Conservation (phyloP, 768 basidiomycete species). For the Cystoderma amianthinum region DNA sequence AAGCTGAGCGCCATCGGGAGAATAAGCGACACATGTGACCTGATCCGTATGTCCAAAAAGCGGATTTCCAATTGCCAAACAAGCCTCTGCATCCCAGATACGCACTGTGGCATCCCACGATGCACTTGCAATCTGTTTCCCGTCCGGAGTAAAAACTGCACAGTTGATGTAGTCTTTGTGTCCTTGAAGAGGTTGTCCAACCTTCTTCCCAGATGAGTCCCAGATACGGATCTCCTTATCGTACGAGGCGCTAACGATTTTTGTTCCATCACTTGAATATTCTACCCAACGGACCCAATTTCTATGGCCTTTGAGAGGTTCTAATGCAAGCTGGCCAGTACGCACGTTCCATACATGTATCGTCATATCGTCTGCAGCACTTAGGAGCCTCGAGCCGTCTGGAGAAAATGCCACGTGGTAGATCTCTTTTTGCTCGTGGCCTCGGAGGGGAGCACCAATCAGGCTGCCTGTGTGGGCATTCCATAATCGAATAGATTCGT, state of each 20-base stretch:
- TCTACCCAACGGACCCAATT: slow-evolving; percentile 1
- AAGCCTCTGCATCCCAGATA: neutral
- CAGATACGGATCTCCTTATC: slow-evolving; percentile 1
- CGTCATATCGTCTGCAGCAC: slow-evolving; percentile 6
- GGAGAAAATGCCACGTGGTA: slow-evolving; percentile 7
- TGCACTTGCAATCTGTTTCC: neutral
- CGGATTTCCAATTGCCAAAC: neutral
- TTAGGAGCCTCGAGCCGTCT: slow-evolving; percentile 3
- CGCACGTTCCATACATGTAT: slow-evolving; percentile 14
- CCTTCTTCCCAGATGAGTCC: neutral
- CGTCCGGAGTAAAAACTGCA: neutral
- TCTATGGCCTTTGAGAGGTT: neutral
- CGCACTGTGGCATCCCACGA: slow-evolving; percentile 1
- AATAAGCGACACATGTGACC: neutral
- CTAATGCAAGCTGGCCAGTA: neutral
- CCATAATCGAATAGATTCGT: neutral
- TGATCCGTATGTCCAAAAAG: neutral
- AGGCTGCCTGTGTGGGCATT: neutral
- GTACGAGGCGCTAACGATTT: neutral
- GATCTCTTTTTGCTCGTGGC: neutral
- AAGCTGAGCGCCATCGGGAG: neutral
- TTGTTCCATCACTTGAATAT: neutral
- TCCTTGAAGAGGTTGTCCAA: neutral
- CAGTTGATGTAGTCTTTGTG: neutral
- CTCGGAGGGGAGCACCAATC: neutral